Conservation (phyloP, 257 asterid species). For the Salvia miltiorrhiza region DNA sequence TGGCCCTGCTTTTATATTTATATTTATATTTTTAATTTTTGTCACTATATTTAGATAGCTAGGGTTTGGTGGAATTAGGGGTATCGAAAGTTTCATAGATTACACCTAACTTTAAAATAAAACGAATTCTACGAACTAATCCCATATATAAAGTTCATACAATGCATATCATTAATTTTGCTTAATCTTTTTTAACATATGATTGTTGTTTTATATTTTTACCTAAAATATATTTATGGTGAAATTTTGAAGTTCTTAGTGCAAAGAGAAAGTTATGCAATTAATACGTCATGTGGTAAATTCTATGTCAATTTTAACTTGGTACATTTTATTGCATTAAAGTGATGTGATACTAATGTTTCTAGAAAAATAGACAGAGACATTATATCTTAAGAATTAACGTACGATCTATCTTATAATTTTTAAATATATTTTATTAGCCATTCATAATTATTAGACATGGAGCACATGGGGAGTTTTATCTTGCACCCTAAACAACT, state of each 20-base stretch:
- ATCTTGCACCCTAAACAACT: slow-evolving; percentile 1
- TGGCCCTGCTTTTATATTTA: not conserved
- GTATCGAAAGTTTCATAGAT: not conserved
- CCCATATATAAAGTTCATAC: not conserved
- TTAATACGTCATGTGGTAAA: not conserved
- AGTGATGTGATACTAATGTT: not conserved
- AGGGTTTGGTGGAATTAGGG: slow-evolving; percentile 5
- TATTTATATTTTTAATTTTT: too few relatives aligned
- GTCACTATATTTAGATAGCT: not conserved
- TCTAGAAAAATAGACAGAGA: not conserved
- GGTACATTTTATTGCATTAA: not conserved
- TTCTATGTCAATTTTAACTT: not conserved
- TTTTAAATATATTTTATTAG: not conserved
- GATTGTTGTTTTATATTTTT: not conserved
- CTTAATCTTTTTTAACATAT: not conserved
- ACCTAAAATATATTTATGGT: too few relatives aligned
- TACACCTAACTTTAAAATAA: not conserved
- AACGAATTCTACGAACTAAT: not conserved
- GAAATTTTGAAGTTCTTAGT: too few relatives aligned
- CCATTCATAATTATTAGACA: slow-evolving; percentile 15
- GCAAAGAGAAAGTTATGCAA: too few relatives aligned
- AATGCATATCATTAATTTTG: not conserved
- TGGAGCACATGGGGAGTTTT: slow-evolving; percentile 15
- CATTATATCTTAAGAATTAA: slow-evolving; percentile 14
- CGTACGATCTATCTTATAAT: not conserved